A percentile compares a stretch with the other conserved stretches of the same genome.
Conservation (phyloP, 306 rosid genomes). For the Cucurbita argyrosperma region DNA sequence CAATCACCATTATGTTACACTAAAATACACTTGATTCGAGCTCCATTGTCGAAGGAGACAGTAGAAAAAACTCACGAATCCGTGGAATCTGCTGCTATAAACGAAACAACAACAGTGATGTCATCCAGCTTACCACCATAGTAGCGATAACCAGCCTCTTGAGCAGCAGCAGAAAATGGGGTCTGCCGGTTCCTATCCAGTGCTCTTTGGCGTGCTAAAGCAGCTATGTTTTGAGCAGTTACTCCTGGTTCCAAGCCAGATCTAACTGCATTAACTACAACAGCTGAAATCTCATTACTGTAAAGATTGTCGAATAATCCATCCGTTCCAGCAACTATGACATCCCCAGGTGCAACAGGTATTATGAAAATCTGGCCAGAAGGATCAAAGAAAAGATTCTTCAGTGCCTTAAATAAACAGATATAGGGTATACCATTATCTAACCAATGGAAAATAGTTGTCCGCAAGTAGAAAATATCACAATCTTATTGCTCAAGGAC, state of each 20-base stretch:
- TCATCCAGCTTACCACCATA: conserved; percentile 92
- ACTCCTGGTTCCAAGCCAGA: conserved; percentile 52
- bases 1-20: not conserved
- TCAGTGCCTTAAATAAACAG: not conserved
- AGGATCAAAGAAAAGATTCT: conserved; percentile 1
- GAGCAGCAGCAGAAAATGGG: conserved; percentile 81
- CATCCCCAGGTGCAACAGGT: conserved; percentile 55
- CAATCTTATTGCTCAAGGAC: not conserved
- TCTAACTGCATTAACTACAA: conserved; percentile 47
- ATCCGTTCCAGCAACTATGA: conserved; percentile 73
- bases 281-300: conserved; percentile 40
- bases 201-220: conserved; percentile 68
- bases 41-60: not conserved
- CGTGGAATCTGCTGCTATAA: conserved; percentile 28
- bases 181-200: conserved; percentile 49
- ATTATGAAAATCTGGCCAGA: conserved; percentile 37
- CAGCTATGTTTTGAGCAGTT: conserved; percentile 81
- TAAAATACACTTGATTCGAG: not conserved
- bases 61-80: not conserved
- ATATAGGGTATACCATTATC: not conserved
- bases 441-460: not conserved
- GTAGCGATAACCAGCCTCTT: conserved; percentile 69
- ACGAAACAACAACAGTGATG: conserved; percentile 69
- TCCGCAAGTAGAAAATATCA: not conserved
- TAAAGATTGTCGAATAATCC: conserved; percentile 85